Percentiles rank a stretch among this genome's conserved stretches.
These are phyloP conservation scores for Saccharomyces pastorianus DNA, from an alignment of 1,139 yeast species.

Conservation along the genomic window DNA sequence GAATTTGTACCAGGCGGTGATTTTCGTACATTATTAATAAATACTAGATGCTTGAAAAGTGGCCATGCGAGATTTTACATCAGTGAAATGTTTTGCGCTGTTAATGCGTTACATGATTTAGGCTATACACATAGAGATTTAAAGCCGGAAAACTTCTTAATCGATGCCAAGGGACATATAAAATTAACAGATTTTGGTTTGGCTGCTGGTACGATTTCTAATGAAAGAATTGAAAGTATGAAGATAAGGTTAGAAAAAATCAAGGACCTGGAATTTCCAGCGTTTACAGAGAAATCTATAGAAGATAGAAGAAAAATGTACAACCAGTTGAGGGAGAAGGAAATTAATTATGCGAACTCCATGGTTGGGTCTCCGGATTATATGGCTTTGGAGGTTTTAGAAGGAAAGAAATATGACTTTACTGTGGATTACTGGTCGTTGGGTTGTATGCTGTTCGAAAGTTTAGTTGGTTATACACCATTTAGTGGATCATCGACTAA, in stretches of 20 bases:
- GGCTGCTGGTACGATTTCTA: conserved; percentile 93
- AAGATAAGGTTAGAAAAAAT: conserved; percentile 74
- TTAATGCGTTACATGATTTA: conserved; percentile 84
- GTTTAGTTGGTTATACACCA: conserved; percentile 93
- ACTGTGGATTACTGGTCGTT: conserved; percentile 98
- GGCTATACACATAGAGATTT: conserved; percentile 96
- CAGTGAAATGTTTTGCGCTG: conserved; percentile 93
- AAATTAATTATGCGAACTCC: conserved; percentile 78
- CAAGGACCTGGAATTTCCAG: conserved; percentile 57
- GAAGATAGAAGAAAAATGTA: conserved; percentile 82
- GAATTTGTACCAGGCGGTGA: conserved; percentile 99
- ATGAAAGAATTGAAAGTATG: conserved; percentile 91
- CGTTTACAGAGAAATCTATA: conserved; percentile 59
- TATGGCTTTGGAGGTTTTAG: conserved; percentile 96
- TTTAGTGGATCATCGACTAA: conserved; percentile 90
- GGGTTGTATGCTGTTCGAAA: conserved; percentile 90
- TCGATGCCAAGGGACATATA: conserved; percentile 91
- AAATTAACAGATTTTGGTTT: conserved; percentile 95
- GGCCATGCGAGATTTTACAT: conserved; percentile 93
- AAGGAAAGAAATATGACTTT: conserved; percentile 87
- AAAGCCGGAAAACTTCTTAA: conserved; percentile 93
- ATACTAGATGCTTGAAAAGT: conserved; percentile 86
- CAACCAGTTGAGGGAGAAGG: conserved; percentile 58
- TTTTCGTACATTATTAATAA: conserved; percentile 85
- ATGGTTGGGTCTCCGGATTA: conserved; percentile 98